These are phyloP conservation scores for Cladosporium sphaerospermum DNA, from an alignment of 2,329 filamentous ascomycete genomes.

Conservation along the genomic window DNA sequence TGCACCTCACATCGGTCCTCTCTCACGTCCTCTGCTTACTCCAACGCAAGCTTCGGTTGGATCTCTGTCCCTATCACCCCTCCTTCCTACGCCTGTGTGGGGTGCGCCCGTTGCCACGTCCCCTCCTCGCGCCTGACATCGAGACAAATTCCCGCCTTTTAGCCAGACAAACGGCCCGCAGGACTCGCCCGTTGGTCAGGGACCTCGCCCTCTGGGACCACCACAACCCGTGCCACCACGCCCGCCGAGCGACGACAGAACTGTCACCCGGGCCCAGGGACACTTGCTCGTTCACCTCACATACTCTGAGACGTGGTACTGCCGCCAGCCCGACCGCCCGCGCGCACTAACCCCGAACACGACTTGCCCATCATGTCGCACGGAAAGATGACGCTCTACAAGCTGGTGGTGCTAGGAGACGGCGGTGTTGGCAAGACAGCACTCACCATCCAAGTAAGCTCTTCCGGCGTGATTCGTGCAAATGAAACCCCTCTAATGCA, in stretches of 20 bases:
- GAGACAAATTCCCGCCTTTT: constrained; percentile 10
- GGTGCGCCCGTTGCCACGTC: constrained; percentile 2
- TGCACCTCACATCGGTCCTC: not conserved
- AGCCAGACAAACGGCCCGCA: constrained; percentile 10
- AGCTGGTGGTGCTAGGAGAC: constrained; percentile 93
- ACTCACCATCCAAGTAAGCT: constrained; percentile 73
- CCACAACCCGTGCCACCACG: constrained; percentile 3
- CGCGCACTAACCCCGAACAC: constrained; percentile 1
- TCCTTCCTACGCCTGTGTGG: not conserved
- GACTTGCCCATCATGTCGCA: constrained; percentile 24
- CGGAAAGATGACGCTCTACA: constrained; percentile 54
- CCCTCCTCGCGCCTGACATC: not conserved
- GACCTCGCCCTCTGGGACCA: constrained; percentile 9
- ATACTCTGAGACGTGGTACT: constrained; percentile 6
- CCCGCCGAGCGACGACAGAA: constrained; percentile 6
- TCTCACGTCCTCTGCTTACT: constrained; percentile 5
- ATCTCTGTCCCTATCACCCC: constrained; percentile 2
- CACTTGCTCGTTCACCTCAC: not conserved
- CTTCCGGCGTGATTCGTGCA: not conserved
- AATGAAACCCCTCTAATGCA: not conserved
- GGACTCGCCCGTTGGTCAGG: constrained; percentile 10
- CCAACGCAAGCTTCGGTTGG: constrained; percentile 6
- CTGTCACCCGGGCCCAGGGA: not conserved
- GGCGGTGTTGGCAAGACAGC: constrained; percentile 99
- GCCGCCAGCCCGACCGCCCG: not conserved